A percentile compares a stretch with the other conserved stretches of the same genome.
phyloP scores from a whole-genome alignment of 371 early-diverging fungal species.

The Coemansia sp. region DNA sequence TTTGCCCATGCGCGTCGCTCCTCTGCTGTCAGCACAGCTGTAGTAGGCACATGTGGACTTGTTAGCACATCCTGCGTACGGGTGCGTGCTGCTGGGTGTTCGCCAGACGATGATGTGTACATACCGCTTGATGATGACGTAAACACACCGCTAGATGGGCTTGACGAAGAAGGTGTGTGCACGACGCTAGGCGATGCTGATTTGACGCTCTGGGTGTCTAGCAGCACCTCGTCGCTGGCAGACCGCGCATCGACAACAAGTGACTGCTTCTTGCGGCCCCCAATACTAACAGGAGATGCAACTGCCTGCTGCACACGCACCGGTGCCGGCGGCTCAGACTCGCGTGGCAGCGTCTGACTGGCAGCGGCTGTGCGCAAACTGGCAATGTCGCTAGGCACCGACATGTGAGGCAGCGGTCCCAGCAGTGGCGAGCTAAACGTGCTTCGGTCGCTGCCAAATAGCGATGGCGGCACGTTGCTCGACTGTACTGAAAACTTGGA shows the following conservation, averaged over 20 bases:
- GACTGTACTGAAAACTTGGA: slow-evolving; percentile 43
- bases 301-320: slow-evolving; percentile 23
- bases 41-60: slow-evolving; percentile 15
- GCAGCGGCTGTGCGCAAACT: slow-evolving; percentile 34
- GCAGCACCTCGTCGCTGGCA: slow-evolving; percentile 40
- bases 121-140: slow-evolving; percentile 3
- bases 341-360: not conserved
- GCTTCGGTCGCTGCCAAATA: slow-evolving; percentile 49
- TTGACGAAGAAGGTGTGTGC: slow-evolving; percentile 3
- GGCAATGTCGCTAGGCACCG: slow-evolving; percentile 46
- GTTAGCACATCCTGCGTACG: slow-evolving; percentile 21
- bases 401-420: slow-evolving; percentile 30
- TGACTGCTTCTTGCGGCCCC: slow-evolving; percentile 45
- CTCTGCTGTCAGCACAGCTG: slow-evolving; percentile 10
- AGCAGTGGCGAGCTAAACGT: slow-evolving; percentile 42
- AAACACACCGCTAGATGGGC: slow-evolving; percentile 19
- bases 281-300: slow-evolving; percentile 45
- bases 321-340: not conserved
- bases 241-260: slow-evolving; percentile 39
- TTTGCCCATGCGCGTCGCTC: slow-evolving; percentile 40
- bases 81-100: not conserved
- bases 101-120: not conserved
- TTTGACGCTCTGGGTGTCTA: slow-evolving; percentile 25
- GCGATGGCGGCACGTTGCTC: slow-evolving; percentile 48
- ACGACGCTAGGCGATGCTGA: slow-evolving; percentile 23